phyloP scores from a whole-genome alignment of 441 rosid genomes.

The Adansonia grandidieri region DNA sequence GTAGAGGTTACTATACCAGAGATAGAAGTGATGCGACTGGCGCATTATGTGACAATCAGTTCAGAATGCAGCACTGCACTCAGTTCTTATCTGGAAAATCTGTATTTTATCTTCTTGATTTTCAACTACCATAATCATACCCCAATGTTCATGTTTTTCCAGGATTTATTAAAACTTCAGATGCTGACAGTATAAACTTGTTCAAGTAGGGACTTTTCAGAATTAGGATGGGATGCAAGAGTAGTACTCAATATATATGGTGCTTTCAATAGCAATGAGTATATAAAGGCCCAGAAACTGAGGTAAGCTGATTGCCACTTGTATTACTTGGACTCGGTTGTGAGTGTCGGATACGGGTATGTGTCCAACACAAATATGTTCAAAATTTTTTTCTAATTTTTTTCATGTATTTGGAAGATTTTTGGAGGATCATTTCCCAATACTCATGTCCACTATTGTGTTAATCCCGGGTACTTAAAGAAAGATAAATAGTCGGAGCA shows the following conservation, averaged over 20 bases:
- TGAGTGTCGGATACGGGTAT: too few species aligned
- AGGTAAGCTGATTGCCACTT: slow-evolving; percentile 39
- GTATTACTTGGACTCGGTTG: too few species aligned
- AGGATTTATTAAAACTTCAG: neutral
- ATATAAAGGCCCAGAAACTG: slow-evolving; percentile 63
- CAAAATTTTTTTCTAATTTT: too few species aligned
- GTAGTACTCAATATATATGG: slow-evolving; percentile 64
- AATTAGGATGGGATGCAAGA: slow-evolving; percentile 73
- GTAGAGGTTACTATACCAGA: slow-evolving; percentile 75
- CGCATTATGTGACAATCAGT: slow-evolving; percentile 70
- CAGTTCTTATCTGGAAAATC: slow-evolving; percentile 46
- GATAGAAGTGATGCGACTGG: slow-evolving; percentile 72
- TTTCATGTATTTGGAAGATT: too few species aligned
- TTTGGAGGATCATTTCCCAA: too few species aligned
- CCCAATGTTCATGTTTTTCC: neutral
- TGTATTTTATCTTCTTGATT: slow-evolving; percentile 39
- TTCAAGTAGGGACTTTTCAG: slow-evolving; percentile 44
- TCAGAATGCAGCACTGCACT: slow-evolving; percentile 62
- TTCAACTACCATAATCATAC: neutral
- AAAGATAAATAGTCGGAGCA: too few species aligned
- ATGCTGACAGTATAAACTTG: slow-evolving; percentile 20
- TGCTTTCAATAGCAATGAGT: slow-evolving; percentile 60
- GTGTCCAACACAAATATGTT: too few species aligned
- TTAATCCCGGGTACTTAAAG: too few species aligned
- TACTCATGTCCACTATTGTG: too few species aligned